Evolutionary conservation across 192 early-diverging fungal genomes (phyloP).

Genomic region (Gryganskiella cystojenkinii): DNA sequence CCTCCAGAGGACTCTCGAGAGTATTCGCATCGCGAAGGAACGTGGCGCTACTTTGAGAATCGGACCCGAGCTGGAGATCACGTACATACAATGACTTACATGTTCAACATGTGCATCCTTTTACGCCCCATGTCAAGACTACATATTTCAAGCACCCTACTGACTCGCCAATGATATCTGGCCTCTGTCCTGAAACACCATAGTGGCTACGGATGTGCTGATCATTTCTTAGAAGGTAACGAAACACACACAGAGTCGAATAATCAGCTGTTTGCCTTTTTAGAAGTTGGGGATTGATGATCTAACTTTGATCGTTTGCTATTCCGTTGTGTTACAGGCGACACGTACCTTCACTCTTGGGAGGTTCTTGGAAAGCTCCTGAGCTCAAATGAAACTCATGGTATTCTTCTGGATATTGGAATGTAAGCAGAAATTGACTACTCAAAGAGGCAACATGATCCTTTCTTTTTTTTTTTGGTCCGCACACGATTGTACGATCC

Average conservation of each 20-base stretch:
- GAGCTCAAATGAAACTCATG: slow-evolving; percentile 66
- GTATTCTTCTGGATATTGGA: slow-evolving; percentile 93
- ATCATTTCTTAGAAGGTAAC: slow-evolving; percentile 95
- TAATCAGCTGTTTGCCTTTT: neutral
- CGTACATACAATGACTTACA: slow-evolving; percentile 58
- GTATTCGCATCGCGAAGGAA: slow-evolving; percentile 85
- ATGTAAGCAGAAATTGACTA: slow-evolving; percentile 85
- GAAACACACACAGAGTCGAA: neutral
- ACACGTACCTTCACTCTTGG: slow-evolving; percentile 97
- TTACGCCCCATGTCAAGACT: too few relatives aligned
- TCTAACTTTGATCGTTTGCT: neutral
- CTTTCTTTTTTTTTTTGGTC: too few relatives aligned
- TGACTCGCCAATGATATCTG: too few relatives aligned
- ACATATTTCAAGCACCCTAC: too few relatives aligned
- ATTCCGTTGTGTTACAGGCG: slow-evolving; percentile 63
- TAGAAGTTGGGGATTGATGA: neutral
- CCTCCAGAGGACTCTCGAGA: slow-evolving; percentile 83
- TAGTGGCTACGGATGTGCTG: slow-evolving; percentile 97
- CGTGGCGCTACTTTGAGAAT: slow-evolving; percentile 84
- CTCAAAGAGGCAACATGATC: too few relatives aligned
- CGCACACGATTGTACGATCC: too few relatives aligned
- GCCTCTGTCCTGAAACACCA: neutral
- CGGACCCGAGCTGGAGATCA: slow-evolving; percentile 97
- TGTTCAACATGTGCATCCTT: neutral
- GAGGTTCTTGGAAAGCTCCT: slow-evolving; percentile 87